A percentile compares a stretch with the other conserved stretches of the same genome.
Evolutionary conservation across 2,329 filamentous ascomycete genomes (phyloP).

Genomic region (Colletotrichum cuscutae): DNA sequence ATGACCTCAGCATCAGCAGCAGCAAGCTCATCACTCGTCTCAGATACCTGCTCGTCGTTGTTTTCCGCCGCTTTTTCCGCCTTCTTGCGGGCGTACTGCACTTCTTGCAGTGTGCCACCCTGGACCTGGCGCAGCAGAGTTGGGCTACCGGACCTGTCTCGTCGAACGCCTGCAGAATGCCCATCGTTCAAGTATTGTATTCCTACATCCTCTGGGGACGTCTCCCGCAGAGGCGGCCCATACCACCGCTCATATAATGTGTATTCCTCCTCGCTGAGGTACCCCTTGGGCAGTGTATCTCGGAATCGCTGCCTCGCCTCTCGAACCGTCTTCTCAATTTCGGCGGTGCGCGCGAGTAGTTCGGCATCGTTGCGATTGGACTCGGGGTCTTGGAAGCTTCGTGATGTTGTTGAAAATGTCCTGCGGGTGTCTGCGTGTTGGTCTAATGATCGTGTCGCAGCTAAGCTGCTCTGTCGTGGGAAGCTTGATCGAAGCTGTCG

Average conservation of each 20-base stretch:
- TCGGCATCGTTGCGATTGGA: conserved; percentile 35
- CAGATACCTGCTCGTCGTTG: not conserved
- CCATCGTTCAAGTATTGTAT: conserved; percentile 46
- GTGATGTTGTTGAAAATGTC: not conserved
- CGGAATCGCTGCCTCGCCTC: conserved; percentile 80
- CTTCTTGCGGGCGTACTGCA: conserved; percentile 54
- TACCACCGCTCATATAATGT: conserved; percentile 83
- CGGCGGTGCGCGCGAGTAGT: conserved; percentile 34
- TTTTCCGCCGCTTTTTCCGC: not conserved
- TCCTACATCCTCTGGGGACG: conserved; percentile 67
- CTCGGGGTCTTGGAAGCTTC: not conserved
- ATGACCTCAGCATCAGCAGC: not conserved
- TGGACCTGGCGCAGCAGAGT: conserved; percentile 65
- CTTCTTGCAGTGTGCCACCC: conserved; percentile 70
- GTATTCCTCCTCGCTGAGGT: conserved; percentile 77
- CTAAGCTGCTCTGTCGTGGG: conserved; percentile 9
- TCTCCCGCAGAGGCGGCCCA: conserved; percentile 76
- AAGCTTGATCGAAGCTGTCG: not conserved
- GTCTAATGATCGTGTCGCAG: conserved; percentile 4
- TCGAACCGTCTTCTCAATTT: conserved; percentile 73
- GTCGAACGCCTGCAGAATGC: not conserved
- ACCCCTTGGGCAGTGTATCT: conserved; percentile 77
- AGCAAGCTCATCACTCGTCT: not conserved
- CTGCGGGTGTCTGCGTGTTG: conserved; percentile 7
- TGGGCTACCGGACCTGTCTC: conserved; percentile 29